Percentiles rank a stretch among this genome's conserved stretches.
Evolutionary conservation across 2,329 filamentous ascomycete species (phyloP).

Genomic region (Plenodomus biglobosus): DNA sequence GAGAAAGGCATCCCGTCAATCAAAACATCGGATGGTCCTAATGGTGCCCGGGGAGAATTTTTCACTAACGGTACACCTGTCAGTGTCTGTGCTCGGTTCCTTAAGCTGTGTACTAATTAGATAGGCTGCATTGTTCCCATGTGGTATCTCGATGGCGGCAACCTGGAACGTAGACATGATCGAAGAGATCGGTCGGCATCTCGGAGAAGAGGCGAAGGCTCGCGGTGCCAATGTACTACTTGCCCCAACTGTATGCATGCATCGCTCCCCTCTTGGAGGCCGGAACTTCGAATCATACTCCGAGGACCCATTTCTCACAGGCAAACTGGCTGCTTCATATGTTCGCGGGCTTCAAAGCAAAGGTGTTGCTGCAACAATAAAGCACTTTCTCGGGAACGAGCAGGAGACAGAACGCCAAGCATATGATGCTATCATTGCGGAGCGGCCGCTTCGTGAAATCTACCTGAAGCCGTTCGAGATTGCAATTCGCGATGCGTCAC

Average conservation of each 20-base stretch:
- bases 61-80: slow-evolving; percentile 57
- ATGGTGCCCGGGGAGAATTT: slow-evolving; percentile 69
- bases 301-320: slow-evolving; percentile 77
- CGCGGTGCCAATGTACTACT: slow-evolving; percentile 74
- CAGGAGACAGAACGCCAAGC: slow-evolving; percentile 69
- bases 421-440: slow-evolving; percentile 64
- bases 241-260: slow-evolving; percentile 78
- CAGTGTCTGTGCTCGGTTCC: slow-evolving; percentile 24
- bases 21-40: slow-evolving; percentile 68
- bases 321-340: slow-evolving; percentile 70
- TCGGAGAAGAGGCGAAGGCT: slow-evolving; percentile 71
- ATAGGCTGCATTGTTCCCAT: slow-evolving; percentile 76
- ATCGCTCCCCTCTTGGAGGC: slow-evolving; percentile 79
- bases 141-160: slow-evolving; percentile 74
- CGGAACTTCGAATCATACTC: slow-evolving; percentile 86
- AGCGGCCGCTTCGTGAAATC: slow-evolving; percentile 67
- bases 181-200: slow-evolving; percentile 67
- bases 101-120: slow-evolving; percentile 12
- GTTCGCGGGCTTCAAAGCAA: slow-evolving; percentile 73
- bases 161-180: slow-evolving; percentile 76
- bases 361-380: slow-evolving; percentile 74
- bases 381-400: slow-evolving; percentile 76
- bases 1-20: slow-evolving; percentile 64
- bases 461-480: slow-evolving; percentile 78
- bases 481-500: slow-evolving; percentile 65